A percentile compares a stretch with the other conserved stretches of the same genome.
Evolutionary conservation across 2,329 filamentous ascomycete genomes (phyloP).

Genomic region (Claviceps sp.): DNA sequence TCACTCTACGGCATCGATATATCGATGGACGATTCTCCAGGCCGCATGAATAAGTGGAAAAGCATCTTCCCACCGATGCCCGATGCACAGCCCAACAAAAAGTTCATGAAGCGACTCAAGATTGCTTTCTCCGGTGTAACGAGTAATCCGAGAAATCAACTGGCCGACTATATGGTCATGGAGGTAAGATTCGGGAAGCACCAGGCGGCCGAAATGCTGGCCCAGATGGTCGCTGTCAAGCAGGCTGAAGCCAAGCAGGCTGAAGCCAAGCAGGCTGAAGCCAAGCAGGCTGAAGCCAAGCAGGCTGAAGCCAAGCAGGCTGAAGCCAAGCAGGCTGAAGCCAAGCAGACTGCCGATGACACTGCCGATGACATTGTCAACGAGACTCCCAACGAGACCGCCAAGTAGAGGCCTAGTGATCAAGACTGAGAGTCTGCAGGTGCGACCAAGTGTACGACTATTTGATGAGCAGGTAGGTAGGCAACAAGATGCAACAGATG

Average conservation of each 20-base stretch:
- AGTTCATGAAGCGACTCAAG: conserved; percentile 10
- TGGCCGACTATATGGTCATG: conserved; percentile 15
- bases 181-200: conserved; percentile 16
- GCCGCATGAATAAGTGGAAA: conserved; percentile 22
- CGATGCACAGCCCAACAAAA: conserved; percentile 13
- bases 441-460: neutral
- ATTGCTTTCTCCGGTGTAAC: conserved; percentile 9
- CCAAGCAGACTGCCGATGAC: too few relatives aligned
- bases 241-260: too few relatives aligned
- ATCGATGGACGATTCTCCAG: conserved; percentile 13
- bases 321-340: neutral
- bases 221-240: conserved; percentile 7
- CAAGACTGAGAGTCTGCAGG: neutral
- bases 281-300: neutral
- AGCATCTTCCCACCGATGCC: conserved; percentile 38
- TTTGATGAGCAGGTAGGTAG: too few relatives aligned
- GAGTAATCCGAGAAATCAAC: conserved; percentile 16
- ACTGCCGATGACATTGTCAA: too few relatives aligned
- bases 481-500: neutral
- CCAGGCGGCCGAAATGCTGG: conserved; percentile 11
- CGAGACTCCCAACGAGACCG: too few relatives aligned
- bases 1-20: conserved; percentile 47
- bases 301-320: too few relatives aligned
- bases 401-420: neutral
- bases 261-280: too few relatives aligned